Conservation (phyloP, 306 rosid genomes). For the Calophaca sinica region DNA sequence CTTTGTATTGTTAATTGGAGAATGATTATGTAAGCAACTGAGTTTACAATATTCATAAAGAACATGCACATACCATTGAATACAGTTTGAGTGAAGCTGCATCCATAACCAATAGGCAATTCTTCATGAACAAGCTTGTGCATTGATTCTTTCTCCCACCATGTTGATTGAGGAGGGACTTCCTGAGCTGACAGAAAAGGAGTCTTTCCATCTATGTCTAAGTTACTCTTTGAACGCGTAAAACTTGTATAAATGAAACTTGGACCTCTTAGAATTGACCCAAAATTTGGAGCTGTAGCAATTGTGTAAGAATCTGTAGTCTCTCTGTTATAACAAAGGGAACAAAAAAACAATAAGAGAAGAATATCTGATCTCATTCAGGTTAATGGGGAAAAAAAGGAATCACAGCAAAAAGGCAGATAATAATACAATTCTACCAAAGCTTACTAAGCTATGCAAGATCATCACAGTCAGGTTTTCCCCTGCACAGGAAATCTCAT, state of each 20-base stretch:
- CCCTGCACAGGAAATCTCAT: neutral
- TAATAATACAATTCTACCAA: neutral
- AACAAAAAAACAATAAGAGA: neutral
- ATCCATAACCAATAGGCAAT: constrained; percentile 66
- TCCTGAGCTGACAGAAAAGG: constrained; percentile 62
- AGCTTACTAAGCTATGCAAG: neutral
- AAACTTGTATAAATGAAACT: constrained; percentile 64
- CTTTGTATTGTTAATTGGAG: neutral
- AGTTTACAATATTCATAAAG: neutral
- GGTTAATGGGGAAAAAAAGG: neutral
- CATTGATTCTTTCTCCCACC: constrained; percentile 49
- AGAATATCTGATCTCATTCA: neutral
- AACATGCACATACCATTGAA: constrained; percentile 65
- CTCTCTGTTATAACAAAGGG: constrained; percentile 58
- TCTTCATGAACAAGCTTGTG: constrained; percentile 57
- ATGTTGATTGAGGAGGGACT: constrained; percentile 48
- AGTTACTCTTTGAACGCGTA: constrained; percentile 53
- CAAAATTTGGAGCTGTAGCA: constrained; percentile 70
- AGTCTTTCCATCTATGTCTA: constrained; percentile 61
- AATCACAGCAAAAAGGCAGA: neutral
- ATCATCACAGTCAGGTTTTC: neutral
- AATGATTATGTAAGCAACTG: neutral
- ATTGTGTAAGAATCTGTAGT: constrained; percentile 81
- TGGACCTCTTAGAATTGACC: constrained; percentile 53
- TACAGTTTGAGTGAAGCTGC: constrained; percentile 84